Percentiles rank a stretch among this genome's conserved stretches.
Evolutionary conservation across 192 early-diverging fungal genomes (phyloP).

Genomic region (Chytriomyces hyalinus): DNA sequence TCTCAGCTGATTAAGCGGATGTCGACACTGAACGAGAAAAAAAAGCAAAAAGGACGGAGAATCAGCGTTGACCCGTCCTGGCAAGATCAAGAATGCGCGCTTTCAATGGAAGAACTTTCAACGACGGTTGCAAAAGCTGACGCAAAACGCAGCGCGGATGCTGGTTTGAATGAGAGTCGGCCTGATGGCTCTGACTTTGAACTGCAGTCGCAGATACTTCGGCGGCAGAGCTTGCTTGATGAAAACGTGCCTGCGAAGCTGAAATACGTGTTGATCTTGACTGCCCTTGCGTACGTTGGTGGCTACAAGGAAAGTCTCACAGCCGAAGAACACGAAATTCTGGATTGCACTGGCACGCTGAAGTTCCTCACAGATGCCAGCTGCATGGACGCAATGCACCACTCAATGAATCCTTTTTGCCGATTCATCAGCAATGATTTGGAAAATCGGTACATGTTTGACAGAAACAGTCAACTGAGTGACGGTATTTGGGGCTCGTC

Average conservation of each 20-base stretch:
- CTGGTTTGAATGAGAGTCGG: not conserved
- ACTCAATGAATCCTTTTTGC: conserved; percentile 27
- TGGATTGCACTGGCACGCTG: conserved; percentile 23
- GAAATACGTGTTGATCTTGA: conserved; percentile 14
- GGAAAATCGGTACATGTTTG: conserved; percentile 22
- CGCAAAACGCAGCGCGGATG: no score
- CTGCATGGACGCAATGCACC: conserved; percentile 18
- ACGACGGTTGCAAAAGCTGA: no score
- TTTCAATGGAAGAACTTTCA: no score
- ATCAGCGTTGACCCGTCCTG: no score
- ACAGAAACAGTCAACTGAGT: conserved; percentile 13
- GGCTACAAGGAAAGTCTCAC: conserved; percentile 25
- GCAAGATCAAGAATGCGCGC: no score
- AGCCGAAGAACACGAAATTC: conserved; percentile 10
- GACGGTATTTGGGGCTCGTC: conserved; percentile 26
- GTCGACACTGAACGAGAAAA: no score
- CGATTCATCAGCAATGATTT: conserved; percentile 20
- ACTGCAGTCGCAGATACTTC: not conserved
- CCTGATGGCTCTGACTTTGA: not conserved
- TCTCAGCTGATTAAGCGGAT: no score
- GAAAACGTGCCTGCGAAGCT: not conserved
- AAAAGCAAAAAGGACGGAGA: no score
- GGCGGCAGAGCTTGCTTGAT: not conserved
- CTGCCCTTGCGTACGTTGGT: conserved; percentile 24
- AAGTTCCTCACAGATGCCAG: conserved; percentile 24